These are phyloP conservation scores for Cavenderia fasciculata DNA, from an alignment of 78 protist genomes.

Conservation along the genomic window DNA sequence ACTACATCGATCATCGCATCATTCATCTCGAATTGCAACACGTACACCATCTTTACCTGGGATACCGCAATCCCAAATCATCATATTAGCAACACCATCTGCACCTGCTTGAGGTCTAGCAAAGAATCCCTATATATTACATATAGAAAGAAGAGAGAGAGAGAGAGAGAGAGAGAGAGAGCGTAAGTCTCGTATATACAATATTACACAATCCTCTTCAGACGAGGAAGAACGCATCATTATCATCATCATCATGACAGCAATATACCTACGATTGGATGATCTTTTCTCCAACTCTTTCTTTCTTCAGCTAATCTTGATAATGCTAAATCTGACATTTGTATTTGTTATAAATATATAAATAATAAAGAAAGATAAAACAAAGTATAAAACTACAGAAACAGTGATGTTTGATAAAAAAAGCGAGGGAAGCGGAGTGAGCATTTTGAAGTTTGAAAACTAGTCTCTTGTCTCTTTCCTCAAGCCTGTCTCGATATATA, in stretches of 20 bases:
- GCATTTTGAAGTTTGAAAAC: too few species aligned
- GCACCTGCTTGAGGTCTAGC: conserved; percentile 76
- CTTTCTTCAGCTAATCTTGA: conserved; percentile 93
- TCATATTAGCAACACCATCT: conserved; percentile 84
- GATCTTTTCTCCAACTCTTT: conserved; percentile 93
- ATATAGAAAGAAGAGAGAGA: too few species aligned
- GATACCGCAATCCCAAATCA: conserved; percentile 92
- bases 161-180: too few species aligned
- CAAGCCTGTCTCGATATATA: too few species aligned
- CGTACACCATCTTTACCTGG: conserved; percentile 91
- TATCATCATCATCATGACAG: not conserved
- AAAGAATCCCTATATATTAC: conserved; percentile 77
- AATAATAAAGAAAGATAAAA: too few species aligned
- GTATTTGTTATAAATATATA: too few species aligned
- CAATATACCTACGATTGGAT: conserved; percentile 86
- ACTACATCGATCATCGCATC: not conserved
- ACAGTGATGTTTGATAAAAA: too few species aligned
- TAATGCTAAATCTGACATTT: conserved; percentile 87
- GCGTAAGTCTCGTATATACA: too few species aligned
- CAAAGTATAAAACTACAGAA: too few species aligned
- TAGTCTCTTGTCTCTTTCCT: too few species aligned
- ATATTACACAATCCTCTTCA: not conserved
- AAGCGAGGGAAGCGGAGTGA: too few species aligned
- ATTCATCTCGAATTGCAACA: conserved; percentile 9
- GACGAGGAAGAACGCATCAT: not conserved